Percentiles rank a stretch among this genome's conserved stretches.
Conservation (phyloP, 2,329 filamentous ascomycete genomes). For the Pestalotiopsis sp. region DNA sequence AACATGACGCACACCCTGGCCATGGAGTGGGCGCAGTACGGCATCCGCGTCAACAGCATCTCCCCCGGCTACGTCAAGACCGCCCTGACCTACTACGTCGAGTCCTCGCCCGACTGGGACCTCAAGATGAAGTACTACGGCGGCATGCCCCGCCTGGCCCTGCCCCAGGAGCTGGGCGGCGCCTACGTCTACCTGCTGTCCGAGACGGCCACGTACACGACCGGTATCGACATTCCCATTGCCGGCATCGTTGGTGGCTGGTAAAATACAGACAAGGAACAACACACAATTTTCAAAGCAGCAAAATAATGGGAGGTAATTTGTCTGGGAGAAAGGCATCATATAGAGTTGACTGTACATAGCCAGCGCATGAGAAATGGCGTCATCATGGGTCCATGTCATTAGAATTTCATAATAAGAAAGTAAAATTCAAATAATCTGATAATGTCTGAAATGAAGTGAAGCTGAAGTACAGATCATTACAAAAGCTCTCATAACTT, state of each 20-base stretch:
- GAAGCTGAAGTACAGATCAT: not conserved
- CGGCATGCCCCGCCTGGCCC: constrained; percentile 56
- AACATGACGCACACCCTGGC: constrained; percentile 44
- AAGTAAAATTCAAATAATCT: not conserved
- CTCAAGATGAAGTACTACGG: constrained; percentile 61
- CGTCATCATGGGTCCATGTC: not conserved
- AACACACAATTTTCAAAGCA: not conserved
- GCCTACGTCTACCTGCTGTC: constrained; percentile 61
- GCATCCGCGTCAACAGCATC: constrained; percentile 49
- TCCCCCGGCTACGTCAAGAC: constrained; percentile 47
- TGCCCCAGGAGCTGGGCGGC: constrained; percentile 56
- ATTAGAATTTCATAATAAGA: not conserved
- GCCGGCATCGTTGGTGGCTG: constrained; percentile 36
- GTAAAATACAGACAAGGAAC: no score
- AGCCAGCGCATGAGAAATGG: constrained; percentile 1
- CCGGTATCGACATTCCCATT: constrained; percentile 52
- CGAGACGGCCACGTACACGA: constrained; percentile 54
- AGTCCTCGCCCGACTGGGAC: constrained; percentile 57
- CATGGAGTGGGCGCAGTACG: constrained; percentile 52
- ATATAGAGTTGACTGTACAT: not conserved
- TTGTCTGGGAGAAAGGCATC: not conserved
- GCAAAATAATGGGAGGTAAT: not conserved
- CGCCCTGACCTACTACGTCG: constrained; percentile 53
- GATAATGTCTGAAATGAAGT: not conserved
- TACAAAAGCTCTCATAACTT: not conserved